These are phyloP conservation scores for Talaromyces sp. DNA, from an alignment of 2,329 filamentous ascomycete genomes.

Conservation along the genomic window DNA sequence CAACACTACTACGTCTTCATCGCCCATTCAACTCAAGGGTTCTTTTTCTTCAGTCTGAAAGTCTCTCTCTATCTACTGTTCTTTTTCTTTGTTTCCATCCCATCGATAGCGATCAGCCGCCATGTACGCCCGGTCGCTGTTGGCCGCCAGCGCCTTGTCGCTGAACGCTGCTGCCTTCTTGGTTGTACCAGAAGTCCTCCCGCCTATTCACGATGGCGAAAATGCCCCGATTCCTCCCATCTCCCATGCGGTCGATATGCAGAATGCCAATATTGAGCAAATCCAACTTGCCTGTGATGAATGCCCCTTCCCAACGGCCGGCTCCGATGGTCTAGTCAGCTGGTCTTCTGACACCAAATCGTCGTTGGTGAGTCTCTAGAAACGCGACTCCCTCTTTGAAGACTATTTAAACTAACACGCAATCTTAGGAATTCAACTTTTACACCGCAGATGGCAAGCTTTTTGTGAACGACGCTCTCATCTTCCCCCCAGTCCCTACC, in stretches of 20 bases:
- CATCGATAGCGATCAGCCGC: background rate
- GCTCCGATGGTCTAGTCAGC: conserved; percentile 23
- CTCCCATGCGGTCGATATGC: conserved; percentile 20
- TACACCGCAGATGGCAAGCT: conserved; percentile 27
- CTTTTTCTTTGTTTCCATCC: background rate
- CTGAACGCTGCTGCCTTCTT: conserved; percentile 33
- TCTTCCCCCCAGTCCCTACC: conserved; percentile 33
- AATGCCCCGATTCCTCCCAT: conserved; percentile 17
- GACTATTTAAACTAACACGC: background rate
- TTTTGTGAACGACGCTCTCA: conserved; percentile 32
- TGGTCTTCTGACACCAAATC: conserved; percentile 32
- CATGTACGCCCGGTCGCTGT: conserved; percentile 32
- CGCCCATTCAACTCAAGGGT: background rate
- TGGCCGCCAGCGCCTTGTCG: conserved; percentile 29
- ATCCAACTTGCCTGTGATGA: conserved; percentile 32
- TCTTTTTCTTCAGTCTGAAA: background rate
- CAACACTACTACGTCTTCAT: background rate
- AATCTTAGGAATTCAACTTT: conserved; percentile 30
- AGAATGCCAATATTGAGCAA: conserved; percentile 21
- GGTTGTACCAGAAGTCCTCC: conserved; percentile 28
- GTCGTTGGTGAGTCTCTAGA: conserved; percentile 25
- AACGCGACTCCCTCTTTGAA: background rate
- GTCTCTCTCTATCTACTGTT: background rate
- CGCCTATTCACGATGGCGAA: conserved; percentile 12
- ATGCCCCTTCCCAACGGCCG: conserved; percentile 32